Percentiles rank a stretch among this genome's conserved stretches.
These are phyloP conservation scores for Harringtonia lauricola DNA, from an alignment of 2,329 filamentous ascomycete species.

Conservation along the genomic window DNA sequence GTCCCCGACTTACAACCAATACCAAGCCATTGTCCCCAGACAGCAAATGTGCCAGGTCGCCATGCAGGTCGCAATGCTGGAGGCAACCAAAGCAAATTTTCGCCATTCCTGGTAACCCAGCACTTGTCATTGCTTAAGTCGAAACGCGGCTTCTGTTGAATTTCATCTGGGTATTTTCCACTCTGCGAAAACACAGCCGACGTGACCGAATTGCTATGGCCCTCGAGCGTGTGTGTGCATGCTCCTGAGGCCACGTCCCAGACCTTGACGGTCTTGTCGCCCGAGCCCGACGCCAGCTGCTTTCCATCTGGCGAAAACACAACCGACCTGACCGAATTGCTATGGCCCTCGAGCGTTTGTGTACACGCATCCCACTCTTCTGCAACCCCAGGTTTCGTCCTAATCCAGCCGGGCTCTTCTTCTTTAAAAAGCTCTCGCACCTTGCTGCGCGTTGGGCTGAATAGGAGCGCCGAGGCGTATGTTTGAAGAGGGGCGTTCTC, in stretches of 20 bases:
- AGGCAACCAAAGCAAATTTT: no score
- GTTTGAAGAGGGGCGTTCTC: constrained; percentile 1
- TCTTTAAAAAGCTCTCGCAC: background rate
- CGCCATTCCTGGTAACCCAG: no score
- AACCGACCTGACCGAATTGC: background rate
- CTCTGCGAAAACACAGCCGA: background rate
- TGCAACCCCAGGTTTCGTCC: background rate
- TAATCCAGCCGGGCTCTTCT: background rate
- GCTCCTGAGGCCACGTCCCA: constrained; percentile 2
- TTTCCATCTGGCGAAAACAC: constrained; percentile 1
- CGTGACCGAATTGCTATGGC: background rate
- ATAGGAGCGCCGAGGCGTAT: constrained; percentile 3
- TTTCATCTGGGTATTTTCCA: no score
- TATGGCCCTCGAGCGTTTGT: constrained; percentile 2
- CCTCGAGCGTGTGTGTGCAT: background rate
- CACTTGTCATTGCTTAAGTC: no score
- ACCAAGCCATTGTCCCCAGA: no score
- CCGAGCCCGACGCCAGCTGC: background rate
- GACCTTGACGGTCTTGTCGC: constrained; percentile 2
- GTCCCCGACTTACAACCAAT: no score
- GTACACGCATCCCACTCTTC: background rate
- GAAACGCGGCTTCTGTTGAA: no score
- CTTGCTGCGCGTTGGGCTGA: constrained; percentile 1
- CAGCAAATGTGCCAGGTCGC: no score
- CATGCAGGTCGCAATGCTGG: no score